Evolutionary conservation across 2,329 filamentous ascomycete genomes (phyloP).

Genomic region (Aureobasidium sp.): DNA sequence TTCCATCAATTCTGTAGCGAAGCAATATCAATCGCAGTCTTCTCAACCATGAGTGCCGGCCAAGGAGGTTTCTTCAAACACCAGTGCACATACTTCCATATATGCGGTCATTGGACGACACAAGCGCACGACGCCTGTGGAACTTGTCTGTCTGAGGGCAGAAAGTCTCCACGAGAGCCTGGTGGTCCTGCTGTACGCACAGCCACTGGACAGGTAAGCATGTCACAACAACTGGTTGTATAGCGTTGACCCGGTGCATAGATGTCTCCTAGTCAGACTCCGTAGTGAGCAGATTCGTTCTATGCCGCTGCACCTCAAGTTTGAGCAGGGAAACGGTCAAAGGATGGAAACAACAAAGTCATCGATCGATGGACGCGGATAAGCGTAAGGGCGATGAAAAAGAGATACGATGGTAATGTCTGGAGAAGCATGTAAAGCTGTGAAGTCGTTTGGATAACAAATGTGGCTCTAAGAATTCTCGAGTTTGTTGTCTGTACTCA

Average conservation of each 20-base stretch:
- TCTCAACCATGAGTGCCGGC: not conserved
- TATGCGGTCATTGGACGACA: not conserved
- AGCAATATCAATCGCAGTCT: not conserved
- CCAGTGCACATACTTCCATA: not conserved
- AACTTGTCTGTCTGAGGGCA: slow-evolving; percentile 18
- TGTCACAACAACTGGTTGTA: not conserved
- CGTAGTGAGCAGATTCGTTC: not conserved
- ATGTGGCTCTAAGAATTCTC: not conserved
- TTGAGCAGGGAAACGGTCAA: not conserved
- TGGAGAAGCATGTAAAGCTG: not conserved
- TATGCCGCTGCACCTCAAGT: not conserved
- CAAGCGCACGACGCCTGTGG: slow-evolving; percentile 19
- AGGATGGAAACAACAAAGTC: not conserved
- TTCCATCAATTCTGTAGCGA: not conserved
- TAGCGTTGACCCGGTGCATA: not conserved
- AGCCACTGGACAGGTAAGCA: not conserved
- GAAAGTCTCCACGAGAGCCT: not conserved
- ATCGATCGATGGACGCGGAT: not conserved
- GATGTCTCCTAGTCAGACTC: not conserved
- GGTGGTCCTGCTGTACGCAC: not conserved
- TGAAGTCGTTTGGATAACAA: not conserved
- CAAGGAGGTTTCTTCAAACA: slow-evolving; percentile 3
- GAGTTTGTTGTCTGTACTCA: not conserved
- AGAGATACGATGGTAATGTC: not conserved
- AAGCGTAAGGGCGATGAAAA: not conserved